phyloP scores from a whole-genome alignment of 1,284 basidiomycete genomes.

The Ustilago bromivora region DNA sequence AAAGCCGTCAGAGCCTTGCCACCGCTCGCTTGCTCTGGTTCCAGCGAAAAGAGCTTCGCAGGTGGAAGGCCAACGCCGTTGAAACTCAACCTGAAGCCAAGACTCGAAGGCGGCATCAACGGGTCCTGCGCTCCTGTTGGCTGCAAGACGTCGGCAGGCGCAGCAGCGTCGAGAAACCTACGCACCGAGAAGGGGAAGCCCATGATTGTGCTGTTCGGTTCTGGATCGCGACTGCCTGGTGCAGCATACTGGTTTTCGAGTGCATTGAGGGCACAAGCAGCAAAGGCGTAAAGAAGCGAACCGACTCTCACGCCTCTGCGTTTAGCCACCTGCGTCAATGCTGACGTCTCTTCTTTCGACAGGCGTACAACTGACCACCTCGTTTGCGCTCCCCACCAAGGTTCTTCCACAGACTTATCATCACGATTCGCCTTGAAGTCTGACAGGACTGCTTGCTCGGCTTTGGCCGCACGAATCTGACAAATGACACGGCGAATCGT shows the following conservation, averaged over 20 bases:
- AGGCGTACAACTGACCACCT: conserved; percentile 39
- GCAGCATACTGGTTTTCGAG: conserved; percentile 18
- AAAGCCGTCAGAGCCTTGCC: conserved; percentile 4
- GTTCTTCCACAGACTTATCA: conserved; percentile 18
- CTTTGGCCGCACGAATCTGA: conserved; percentile 29
- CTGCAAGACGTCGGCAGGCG: conserved; percentile 22
- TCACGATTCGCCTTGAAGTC: conserved; percentile 38
- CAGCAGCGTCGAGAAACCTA: conserved; percentile 22
- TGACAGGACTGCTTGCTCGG: conserved; percentile 28
- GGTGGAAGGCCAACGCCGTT: conserved; percentile 37
- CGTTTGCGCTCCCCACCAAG: conserved; percentile 49
- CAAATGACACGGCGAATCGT: conserved; percentile 37
- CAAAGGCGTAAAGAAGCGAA: conserved; percentile 39
- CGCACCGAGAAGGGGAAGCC: conserved; percentile 48
- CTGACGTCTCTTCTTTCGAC: conserved; percentile 17
- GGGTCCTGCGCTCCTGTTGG: conserved; percentile 15
- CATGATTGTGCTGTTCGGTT: conserved; percentile 37
- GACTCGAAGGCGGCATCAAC: conserved; percentile 24
- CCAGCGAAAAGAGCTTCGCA: conserved; percentile 38
- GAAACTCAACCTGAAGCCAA: conserved; percentile 43
- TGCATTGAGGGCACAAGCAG: conserved; percentile 47
- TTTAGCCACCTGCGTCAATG: conserved; percentile 33
- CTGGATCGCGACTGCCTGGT: not conserved
- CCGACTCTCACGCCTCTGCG: conserved; percentile 40
- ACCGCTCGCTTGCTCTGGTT: not conserved